A percentile compares a stretch with the other conserved stretches of the same genome.
Evolutionary conservation across 129 eudicot genomes (phyloP).

Genomic region (Oenanthe sinensis): DNA sequence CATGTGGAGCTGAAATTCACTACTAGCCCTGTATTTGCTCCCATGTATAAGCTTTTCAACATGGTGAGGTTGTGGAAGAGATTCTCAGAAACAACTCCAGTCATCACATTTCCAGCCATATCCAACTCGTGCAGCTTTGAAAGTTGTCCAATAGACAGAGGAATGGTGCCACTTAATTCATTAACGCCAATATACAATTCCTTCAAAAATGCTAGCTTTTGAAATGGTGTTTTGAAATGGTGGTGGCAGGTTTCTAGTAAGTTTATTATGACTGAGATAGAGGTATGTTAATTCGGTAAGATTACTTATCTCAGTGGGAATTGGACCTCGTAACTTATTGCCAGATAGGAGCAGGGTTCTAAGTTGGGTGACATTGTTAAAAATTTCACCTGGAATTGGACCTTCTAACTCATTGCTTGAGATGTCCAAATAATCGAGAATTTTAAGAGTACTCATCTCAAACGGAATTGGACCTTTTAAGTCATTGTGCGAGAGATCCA

Average conservation of each 20-base stretch:
- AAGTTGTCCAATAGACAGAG: conserved; percentile 8
- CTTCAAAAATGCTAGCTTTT: neutral
- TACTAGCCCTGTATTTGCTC: neutral
- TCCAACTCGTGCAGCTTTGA: neutral
- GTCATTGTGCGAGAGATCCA: no score
- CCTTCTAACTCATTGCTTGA: neutral
- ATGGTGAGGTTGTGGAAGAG: neutral
- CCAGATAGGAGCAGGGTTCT: neutral
- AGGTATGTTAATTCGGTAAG: neutral
- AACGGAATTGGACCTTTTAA: no score
- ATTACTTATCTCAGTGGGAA: neutral
- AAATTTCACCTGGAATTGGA: neutral
- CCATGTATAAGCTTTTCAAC: no score
- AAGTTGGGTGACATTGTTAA: neutral
- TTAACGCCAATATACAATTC: neutral
- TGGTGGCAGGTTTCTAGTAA: neutral
- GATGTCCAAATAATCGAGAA: no score
- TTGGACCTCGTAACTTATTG: neutral
- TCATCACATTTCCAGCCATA: neutral
- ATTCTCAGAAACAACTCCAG: neutral
- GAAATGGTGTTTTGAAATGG: neutral
- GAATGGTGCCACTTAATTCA: neutral
- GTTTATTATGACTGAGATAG: neutral
- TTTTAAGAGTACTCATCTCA: no score
- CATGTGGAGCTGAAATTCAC: neutral